phyloP scores from a whole-genome alignment of 2,329 filamentous ascomycete species.

The Thielaviopsis musarum region DNA sequence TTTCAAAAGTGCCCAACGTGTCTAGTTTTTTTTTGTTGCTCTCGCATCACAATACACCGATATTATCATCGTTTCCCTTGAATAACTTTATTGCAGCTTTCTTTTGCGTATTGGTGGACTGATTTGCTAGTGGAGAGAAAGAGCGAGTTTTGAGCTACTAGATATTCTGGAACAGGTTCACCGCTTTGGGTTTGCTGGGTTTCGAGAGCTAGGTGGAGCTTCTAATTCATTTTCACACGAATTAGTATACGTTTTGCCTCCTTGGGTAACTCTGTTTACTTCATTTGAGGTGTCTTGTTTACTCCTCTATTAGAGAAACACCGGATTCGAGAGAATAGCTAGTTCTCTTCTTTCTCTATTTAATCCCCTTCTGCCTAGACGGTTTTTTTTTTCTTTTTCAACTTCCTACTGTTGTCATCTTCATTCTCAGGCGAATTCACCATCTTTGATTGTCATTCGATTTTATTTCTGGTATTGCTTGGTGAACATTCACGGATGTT shows the following conservation, averaged over 20 bases:
- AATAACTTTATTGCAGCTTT: slow-evolving; percentile 6
- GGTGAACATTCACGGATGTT: neutral
- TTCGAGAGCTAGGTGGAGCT: neutral
- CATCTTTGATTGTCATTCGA: neutral
- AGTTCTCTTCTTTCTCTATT: neutral
- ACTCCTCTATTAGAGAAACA: slow-evolving; percentile 5
- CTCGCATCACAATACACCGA: slow-evolving; percentile 8
- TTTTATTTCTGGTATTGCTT: neutral
- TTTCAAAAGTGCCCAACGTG: neutral
- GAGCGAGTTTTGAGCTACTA: neutral
- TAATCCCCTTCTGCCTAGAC: neutral
- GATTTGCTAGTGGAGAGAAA: slow-evolving; percentile 1
- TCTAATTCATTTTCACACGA: neutral
- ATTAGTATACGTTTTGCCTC: neutral
- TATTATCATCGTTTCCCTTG: slow-evolving; percentile 8
- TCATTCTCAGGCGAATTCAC: neutral
- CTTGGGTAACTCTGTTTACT: slow-evolving; percentile 17
- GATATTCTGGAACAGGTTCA: neutral
- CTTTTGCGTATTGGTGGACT: slow-evolving; percentile 7
- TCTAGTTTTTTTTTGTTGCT: slow-evolving; percentile 2
- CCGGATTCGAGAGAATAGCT: neutral
- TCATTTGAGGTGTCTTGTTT: slow-evolving; percentile 17
- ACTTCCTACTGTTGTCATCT: neutral
- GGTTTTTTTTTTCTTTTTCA: neutral
- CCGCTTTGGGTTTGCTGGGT: neutral